Percentiles rank a stretch among this genome's conserved stretches.
Evolutionary conservation across 2,329 filamentous ascomycete genomes (phyloP).

Genomic region (Diaporthe destruens): DNA sequence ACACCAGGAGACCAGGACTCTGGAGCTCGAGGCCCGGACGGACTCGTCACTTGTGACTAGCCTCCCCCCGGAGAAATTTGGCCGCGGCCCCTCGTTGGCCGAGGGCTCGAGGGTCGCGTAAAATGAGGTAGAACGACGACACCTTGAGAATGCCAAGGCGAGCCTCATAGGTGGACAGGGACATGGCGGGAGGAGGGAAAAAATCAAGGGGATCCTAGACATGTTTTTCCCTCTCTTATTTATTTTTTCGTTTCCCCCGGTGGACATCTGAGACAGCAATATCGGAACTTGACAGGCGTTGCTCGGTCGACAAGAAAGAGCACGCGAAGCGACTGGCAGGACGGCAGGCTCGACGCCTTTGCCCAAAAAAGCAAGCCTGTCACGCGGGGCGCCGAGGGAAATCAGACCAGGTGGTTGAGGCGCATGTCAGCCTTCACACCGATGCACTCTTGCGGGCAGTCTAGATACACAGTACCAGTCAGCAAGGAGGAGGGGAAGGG

Average conservation of each 20-base stretch:
- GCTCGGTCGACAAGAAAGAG: neutral
- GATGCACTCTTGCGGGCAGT: neutral
- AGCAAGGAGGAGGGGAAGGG: neutral
- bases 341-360: neutral
- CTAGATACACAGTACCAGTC: too few relatives aligned
- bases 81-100: neutral
- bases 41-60: conserved; percentile 16
- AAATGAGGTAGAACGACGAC: neutral
- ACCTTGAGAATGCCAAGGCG: neutral
- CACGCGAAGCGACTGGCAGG: neutral
- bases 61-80: neutral
- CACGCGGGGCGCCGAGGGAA: conserved; percentile 23
- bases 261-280: conserved; percentile 16
- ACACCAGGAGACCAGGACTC: neutral
- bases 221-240: neutral
- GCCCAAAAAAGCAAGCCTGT: conserved; percentile 20
- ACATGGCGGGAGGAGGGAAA: neutral
- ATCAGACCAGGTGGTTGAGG: conserved; percentile 18
- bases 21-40: neutral
- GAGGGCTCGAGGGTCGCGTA: conserved; percentile 23
- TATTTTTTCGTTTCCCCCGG: neutral
- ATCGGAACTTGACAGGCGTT: neutral
- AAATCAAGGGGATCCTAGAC: too few relatives aligned
- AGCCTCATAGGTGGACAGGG: conserved; percentile 26
- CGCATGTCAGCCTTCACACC: neutral